phyloP scores from a whole-genome alignment of 2,329 filamentous ascomycete species.

The Cladophialophora psammophila region DNA sequence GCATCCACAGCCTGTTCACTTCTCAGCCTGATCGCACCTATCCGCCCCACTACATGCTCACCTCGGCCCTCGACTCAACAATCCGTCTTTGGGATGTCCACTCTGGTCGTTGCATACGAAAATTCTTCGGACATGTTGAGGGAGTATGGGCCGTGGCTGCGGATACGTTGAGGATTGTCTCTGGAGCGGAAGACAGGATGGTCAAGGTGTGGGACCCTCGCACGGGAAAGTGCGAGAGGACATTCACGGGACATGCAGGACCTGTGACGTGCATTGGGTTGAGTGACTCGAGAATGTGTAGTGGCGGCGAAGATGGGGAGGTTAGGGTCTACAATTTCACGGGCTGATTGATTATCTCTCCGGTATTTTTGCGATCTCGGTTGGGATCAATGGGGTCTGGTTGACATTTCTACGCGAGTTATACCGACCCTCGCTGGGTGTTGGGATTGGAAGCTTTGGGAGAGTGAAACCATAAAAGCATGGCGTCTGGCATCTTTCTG shows the following conservation, averaged over 20 bases:
- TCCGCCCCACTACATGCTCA: slow-evolving; percentile 90
- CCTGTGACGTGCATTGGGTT: slow-evolving; percentile 93
- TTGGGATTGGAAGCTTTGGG: background rate
- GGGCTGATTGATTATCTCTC: slow-evolving; percentile 36
- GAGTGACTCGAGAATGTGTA: slow-evolving; percentile 87
- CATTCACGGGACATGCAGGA: slow-evolving; percentile 87
- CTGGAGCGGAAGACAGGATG: slow-evolving; percentile 90
- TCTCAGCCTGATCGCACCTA: slow-evolving; percentile 67
- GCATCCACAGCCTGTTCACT: slow-evolving; percentile 53
- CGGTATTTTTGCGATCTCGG: background rate
- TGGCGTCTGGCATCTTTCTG: background rate
- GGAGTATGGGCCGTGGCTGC: slow-evolving; percentile 93
- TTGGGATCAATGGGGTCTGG: background rate
- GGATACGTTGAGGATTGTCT: slow-evolving; percentile 86
- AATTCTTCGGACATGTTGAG: slow-evolving; percentile 96
- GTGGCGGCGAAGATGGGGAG: slow-evolving; percentile 91
- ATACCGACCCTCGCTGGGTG: background rate
- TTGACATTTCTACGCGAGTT: background rate
- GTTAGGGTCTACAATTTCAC: slow-evolving; percentile 82
- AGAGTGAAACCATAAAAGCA: background rate
- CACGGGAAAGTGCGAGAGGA: slow-evolving; percentile 89
- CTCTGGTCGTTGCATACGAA: slow-evolving; percentile 81
- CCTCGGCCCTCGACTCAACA: slow-evolving; percentile 87
- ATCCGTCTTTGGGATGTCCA: slow-evolving; percentile 91
- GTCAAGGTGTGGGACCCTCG: slow-evolving; percentile 96